Conservation (phyloP, 805 yeast species). For the Wickerhamiella spandovensis region DNA sequence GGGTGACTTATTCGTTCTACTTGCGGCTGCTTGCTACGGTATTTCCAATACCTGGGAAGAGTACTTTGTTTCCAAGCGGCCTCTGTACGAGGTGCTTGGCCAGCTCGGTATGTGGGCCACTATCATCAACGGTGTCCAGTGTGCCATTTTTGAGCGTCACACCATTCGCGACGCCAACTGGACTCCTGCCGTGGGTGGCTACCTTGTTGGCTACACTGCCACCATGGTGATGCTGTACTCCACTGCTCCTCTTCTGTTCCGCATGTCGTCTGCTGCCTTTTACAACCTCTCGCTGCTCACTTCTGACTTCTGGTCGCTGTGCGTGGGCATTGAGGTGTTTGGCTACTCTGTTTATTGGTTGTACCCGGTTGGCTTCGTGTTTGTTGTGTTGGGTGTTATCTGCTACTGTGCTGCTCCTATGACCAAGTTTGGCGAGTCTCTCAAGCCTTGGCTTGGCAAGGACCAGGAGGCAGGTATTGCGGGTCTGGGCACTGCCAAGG, state of each 20-base stretch:
- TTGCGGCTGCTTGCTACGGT: constrained; percentile 34
- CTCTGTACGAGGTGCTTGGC: constrained; percentile 32
- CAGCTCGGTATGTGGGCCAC: constrained; percentile 32
- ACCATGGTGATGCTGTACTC: constrained; percentile 29
- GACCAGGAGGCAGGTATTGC: constrained; percentile 23
- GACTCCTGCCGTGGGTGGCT: constrained; percentile 30
- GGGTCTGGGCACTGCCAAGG: constrained; percentile 25
- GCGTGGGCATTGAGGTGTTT: constrained; percentile 33
- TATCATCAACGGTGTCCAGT: constrained; percentile 32
- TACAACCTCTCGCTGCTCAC: constrained; percentile 32
- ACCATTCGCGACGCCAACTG: constrained; percentile 27
- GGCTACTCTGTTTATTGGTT: constrained; percentile 34
- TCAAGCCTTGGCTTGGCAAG: constrained; percentile 32
- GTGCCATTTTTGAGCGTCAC: constrained; percentile 31
- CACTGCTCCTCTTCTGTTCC: constrained; percentile 31
- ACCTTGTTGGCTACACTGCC: constrained; percentile 31
- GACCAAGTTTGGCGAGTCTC: constrained; percentile 27
- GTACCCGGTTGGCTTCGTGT: constrained; percentile 34
- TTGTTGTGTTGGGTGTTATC: constrained; percentile 30
- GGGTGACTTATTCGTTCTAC: constrained; percentile 32
- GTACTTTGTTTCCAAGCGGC: constrained; percentile 32
- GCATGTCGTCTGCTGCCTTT: constrained; percentile 35
- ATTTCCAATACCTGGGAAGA: constrained; percentile 33
- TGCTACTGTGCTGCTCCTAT: constrained; percentile 28
- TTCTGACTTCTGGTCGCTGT: constrained; percentile 33